A percentile compares a stretch with the other conserved stretches of the same genome.
Evolutionary conservation across 208 protist species (phyloP).

Genomic region (Crithidia expoeki): DNA sequence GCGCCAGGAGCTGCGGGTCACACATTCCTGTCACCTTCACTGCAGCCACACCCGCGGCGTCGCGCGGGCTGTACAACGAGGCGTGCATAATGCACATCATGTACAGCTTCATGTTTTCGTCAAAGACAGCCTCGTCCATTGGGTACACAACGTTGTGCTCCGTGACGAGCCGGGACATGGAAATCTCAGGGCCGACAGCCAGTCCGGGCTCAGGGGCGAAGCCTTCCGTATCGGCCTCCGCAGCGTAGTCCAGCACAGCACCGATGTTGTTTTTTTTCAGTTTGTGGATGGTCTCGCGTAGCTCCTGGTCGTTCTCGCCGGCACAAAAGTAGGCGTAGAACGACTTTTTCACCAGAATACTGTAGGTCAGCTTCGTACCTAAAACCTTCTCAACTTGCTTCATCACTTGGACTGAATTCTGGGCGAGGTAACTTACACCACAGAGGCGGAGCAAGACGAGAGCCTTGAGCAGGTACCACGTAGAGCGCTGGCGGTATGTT

Average conservation of each 20-base stretch:
- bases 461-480: constrained; percentile 78
- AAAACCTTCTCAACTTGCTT: constrained; percentile 70
- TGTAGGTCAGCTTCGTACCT: constrained; percentile 78
- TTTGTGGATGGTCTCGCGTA: constrained; percentile 68
- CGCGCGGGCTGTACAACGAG: constrained; percentile 65
- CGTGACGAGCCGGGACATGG: constrained; percentile 69
- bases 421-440: constrained; percentile 65
- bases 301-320: constrained; percentile 91
- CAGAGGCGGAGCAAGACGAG: constrained; percentile 77
- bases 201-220: constrained; percentile 71
- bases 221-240: constrained; percentile 87
- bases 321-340: constrained; percentile 96
- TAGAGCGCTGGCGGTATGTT: constrained; percentile 67
- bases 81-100: constrained; percentile 91
- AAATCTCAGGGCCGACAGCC: constrained; percentile 57
- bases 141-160: constrained; percentile 74
- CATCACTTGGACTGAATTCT: constrained; percentile 80
- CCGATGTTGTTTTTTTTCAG: constrained; percentile 83
- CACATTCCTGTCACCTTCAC: constrained; percentile 94
- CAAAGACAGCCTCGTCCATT: constrained; percentile 63
- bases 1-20: constrained; percentile 90
- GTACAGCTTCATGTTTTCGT: constrained; percentile 94
- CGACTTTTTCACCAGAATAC: constrained; percentile 82
- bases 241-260: constrained; percentile 95
- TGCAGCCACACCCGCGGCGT: constrained; percentile 73